phyloP scores from a whole-genome alignment of 768 basidiomycete species.

The Rhizopogon vesiculosus region DNA sequence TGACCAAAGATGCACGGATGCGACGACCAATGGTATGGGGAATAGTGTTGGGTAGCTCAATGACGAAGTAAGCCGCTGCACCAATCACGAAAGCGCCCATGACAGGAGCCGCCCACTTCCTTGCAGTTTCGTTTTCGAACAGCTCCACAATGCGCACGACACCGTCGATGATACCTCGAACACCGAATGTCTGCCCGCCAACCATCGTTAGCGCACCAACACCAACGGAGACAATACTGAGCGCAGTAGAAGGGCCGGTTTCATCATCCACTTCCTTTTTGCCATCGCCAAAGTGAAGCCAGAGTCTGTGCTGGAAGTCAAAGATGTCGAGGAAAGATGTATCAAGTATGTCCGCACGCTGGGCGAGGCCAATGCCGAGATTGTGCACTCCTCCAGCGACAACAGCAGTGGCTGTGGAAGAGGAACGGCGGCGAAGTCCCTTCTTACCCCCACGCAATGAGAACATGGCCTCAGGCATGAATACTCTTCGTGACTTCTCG shows the following conservation, averaged over 20 bases:
- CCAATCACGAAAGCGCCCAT: constrained; percentile 75
- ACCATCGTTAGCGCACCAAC: constrained; percentile 88
- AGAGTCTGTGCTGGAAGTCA: constrained; percentile 79
- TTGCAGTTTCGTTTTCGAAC: constrained; percentile 71
- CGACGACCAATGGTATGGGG: constrained; percentile 88
- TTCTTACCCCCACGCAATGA: constrained; percentile 44
- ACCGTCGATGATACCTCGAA: constrained; percentile 74
- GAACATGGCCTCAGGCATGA: constrained; percentile 99
- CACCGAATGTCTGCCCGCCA: constrained; percentile 76
- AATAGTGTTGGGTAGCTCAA: constrained; percentile 85
- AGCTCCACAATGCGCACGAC: constrained; percentile 71
- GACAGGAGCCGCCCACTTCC: constrained; percentile 86
- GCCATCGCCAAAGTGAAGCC: constrained; percentile 60
- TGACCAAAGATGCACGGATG: constrained; percentile 60
- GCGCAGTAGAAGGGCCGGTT: constrained; percentile 52
- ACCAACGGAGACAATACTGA: constrained; percentile 71
- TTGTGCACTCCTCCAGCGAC: constrained; percentile 77
- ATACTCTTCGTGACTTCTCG: constrained; percentile 76
- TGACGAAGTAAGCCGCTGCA: constrained; percentile 71
- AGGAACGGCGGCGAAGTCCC: constrained; percentile 31
- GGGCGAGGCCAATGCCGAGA: constrained; percentile 77
- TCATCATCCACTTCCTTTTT: constrained; percentile 24
- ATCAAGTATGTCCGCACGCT: constrained; percentile 73
- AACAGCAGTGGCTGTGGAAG: constrained; percentile 41
- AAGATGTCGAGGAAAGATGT: constrained; percentile 81